phyloP scores from a whole-genome alignment of 768 basidiomycete genomes.

The Lentinula guzmanii region DNA sequence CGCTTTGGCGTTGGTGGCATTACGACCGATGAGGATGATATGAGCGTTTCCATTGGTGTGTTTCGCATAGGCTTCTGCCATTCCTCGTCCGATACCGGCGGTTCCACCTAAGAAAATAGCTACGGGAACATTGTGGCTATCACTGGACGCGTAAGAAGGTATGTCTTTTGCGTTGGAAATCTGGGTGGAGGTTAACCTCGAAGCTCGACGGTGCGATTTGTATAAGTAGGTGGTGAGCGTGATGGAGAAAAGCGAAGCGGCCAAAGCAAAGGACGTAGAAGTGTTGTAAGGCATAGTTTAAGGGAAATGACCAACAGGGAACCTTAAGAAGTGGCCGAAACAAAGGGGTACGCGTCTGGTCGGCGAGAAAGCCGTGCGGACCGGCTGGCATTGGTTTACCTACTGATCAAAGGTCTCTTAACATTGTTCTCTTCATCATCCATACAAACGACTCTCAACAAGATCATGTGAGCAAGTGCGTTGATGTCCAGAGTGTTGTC shows the following conservation, averaged over 20 bases:
- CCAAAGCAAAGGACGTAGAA: background rate
- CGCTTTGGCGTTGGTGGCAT: conserved; percentile 21
- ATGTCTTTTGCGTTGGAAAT: background rate
- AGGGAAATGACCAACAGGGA: too few species aligned
- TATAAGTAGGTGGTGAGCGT: background rate
- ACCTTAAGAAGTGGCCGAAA: too few species aligned
- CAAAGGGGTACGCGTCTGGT: too few species aligned
- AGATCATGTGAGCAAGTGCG: too few species aligned
- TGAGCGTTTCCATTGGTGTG: conserved; percentile 28
- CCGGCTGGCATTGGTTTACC: too few species aligned
- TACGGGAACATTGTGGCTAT: background rate
- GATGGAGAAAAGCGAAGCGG: background rate
- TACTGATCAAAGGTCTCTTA: too few species aligned
- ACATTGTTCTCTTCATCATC: too few species aligned
- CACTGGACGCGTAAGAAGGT: background rate
- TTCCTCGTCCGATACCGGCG: conserved; percentile 20
- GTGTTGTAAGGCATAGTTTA: too few species aligned
- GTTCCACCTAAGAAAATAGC: conserved; percentile 11
- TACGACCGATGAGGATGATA: conserved; percentile 29
- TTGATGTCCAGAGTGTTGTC: too few species aligned
- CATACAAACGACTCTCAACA: too few species aligned
- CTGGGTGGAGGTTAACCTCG: background rate
- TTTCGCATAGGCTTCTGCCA: conserved; percentile 24
- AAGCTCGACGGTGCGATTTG: background rate
- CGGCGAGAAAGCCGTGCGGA: too few species aligned